Conservation (phyloP, 176 grass and related monocot genomes). For the Phyllostachys edulis region DNA sequence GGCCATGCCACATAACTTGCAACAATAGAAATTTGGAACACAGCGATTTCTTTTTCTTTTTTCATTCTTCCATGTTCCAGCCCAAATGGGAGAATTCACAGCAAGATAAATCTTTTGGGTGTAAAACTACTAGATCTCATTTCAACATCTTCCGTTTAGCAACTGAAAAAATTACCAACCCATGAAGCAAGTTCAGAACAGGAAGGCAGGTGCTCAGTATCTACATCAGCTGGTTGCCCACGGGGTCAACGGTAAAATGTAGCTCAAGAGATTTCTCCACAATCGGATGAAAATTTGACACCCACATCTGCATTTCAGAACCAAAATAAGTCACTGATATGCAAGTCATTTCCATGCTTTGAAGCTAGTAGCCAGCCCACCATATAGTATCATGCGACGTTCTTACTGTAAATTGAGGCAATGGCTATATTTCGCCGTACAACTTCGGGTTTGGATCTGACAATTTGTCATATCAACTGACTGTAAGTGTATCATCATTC, state of each 20-base stretch:
- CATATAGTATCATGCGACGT: not conserved
- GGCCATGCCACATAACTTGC: not conserved
- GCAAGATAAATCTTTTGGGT: not conserved
- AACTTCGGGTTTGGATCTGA: not conserved
- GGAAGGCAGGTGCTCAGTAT: not conserved
- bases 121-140: not conserved
- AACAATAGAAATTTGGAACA: not conserved
- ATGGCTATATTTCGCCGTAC: not conserved
- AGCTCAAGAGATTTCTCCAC: conserved; percentile 50
- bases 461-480: not conserved
- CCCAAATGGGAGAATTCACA: not conserved
- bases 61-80: not conserved
- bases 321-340: not conserved
- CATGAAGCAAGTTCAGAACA: not conserved
- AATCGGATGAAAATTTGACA: conserved; percentile 53
- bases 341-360: not conserved
- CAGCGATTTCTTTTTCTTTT: too few relatives aligned
- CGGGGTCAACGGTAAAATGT: conserved; percentile 64
- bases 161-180: not conserved
- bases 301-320: conserved; percentile 68
- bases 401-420: not conserved
- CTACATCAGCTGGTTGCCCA: conserved; percentile 71
- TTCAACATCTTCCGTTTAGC: not conserved
- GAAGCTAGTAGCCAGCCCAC: not conserved
- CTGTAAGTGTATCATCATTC: not conserved